phyloP scores from a whole-genome alignment of 192 early-diverging fungal species.

The Linnemannia schmuckeri region DNA sequence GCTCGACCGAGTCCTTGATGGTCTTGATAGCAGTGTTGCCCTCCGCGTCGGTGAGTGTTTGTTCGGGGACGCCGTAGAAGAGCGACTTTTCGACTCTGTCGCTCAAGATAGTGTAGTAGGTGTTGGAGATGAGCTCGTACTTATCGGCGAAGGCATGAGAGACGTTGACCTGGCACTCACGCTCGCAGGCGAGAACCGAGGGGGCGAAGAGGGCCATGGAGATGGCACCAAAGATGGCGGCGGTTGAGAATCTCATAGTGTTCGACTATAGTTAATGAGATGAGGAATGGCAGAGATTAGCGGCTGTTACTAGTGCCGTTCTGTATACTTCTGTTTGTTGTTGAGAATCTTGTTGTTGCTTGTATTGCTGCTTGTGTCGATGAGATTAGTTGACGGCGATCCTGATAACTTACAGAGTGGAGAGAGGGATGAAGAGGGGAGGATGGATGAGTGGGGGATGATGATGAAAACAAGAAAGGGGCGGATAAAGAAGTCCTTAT shows the following conservation, averaged over 20 bases:
- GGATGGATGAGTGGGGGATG: neutral
- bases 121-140: constrained; percentile 56
- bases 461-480: neutral
- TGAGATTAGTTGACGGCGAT: neutral
- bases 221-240: constrained; percentile 39
- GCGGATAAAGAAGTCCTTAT: neutral
- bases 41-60: constrained; percentile 30
- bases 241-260: constrained; percentile 46
- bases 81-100: constrained; percentile 28
- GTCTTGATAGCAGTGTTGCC: constrained; percentile 21
- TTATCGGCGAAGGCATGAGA: constrained; percentile 59
- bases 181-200: constrained; percentile 63
- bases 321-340: neutral
- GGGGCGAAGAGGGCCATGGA: constrained; percentile 36
- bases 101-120: constrained; percentile 39
- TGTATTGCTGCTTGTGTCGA: neutral
- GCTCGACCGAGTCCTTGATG: constrained; percentile 24
- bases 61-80: constrained; percentile 38
- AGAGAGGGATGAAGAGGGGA: neutral
- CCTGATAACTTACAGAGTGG: neutral
- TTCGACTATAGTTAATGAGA: neutral
- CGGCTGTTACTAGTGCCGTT: neutral
- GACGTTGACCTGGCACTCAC: constrained; percentile 64
- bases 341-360: neutral
- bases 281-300: neutral